Evolutionary conservation across 441 rosid species (phyloP), one percentile per base, ranked within the genome.

Genomic region (Cnidoscolus chayamansa): DNA sequence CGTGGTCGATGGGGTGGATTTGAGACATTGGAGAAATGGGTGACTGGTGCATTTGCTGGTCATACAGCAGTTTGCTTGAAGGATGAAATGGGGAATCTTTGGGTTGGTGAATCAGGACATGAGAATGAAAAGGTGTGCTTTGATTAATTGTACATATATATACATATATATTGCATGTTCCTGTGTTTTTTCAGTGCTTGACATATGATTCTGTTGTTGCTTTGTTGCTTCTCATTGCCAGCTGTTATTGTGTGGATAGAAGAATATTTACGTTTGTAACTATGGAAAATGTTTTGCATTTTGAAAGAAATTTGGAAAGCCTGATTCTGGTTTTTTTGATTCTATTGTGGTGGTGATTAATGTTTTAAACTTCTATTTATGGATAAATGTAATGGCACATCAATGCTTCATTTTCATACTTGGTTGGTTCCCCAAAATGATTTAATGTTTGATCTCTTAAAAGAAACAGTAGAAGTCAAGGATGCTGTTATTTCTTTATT

Each of bases 31-130:
- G 98, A 95, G 82, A 95, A 95, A 80, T 95, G 99, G 99, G 98
- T 95, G 55, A 95, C 96, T 11, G 98, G 99, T 16, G 97, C 99
- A 60, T 94, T 89, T 80, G 98, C 98, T 78, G 99, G 99, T 80
- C 99, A 94, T 51, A 92, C 97, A 13, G 93, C 99, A 20, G 99
- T 94, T 78, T 94, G 98, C 87, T 82, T 94, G 85, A 90, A 90
- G 83, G 99, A 94, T 86, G 89, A 85, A 66, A 72, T 75, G 72
- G 98, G 97, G 63, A 88, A 90, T 68, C 91, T 95, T 59, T 95
- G 98, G 98, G 98, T 95, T 85, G 99, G 94, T 76, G 99, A 95
- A 87, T 95, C 99, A 0, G 99, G 98, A 55, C 97, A 89, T 43
- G 98, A 92, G 87, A 95, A 92, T 82, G 98, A 92, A 65, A 87